A percentile compares a stretch with the other conserved stretches of the same genome.
These are phyloP conservation scores for Tolypocladium guangdongense DNA, from an alignment of 2,329 filamentous ascomycete genomes.

Conservation along the genomic window DNA sequence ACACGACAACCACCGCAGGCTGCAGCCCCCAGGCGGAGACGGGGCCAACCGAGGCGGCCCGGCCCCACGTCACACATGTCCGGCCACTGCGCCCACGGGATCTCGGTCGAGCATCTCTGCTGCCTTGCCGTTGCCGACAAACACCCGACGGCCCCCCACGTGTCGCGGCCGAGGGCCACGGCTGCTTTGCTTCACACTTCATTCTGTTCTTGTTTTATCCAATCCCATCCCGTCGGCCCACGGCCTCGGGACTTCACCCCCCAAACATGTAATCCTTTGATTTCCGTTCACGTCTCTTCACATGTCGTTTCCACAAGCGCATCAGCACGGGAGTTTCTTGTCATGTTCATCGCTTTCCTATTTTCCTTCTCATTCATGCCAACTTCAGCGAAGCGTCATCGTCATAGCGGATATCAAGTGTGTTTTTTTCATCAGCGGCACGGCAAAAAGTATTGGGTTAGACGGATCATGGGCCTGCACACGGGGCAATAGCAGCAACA, in stretches of 20 bases:
- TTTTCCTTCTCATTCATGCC: neutral
- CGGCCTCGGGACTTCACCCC: neutral
- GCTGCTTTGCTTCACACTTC: neutral
- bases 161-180: neutral
- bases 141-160: neutral
- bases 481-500: neutral
- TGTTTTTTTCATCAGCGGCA: neutral
- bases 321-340: neutral
- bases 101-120: too few relatives aligned
- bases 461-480: neutral
- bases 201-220: neutral
- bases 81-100: neutral
- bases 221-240: neutral
- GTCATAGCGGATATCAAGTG: neutral
- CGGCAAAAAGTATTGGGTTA: neutral
- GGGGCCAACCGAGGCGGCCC: slow-evolving; percentile 1
- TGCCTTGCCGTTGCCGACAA: neutral
- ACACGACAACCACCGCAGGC: neutral
- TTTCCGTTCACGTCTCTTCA: neutral
- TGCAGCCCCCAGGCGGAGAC: neutral
- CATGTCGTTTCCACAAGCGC: neutral
- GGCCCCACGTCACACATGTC: slow-evolving; percentile 1
- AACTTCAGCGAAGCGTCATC: slow-evolving; percentile 1
- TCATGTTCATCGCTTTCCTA: neutral
- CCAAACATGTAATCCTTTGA: neutral